phyloP scores from a whole-genome alignment of 345 rosid species.

The Eucalyptus regnans region DNA sequence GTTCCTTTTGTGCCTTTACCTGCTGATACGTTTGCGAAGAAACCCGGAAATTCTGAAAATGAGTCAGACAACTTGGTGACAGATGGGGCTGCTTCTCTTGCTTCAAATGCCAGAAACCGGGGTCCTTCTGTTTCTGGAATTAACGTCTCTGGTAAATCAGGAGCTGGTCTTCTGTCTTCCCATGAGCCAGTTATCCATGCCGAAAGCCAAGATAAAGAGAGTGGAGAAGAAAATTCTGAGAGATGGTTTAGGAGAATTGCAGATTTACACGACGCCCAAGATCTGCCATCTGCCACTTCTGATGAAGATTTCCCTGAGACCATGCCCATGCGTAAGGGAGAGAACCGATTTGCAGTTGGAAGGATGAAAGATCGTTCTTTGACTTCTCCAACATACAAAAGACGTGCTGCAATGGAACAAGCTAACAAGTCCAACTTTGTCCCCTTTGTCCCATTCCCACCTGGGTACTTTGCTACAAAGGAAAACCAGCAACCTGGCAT shows the following conservation, averaged over 20 bases:
- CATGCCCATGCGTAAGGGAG: conserved; percentile 81
- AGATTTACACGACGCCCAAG: conserved; percentile 45
- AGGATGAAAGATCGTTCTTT: conserved; percentile 71
- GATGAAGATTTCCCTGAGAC: conserved; percentile 55
- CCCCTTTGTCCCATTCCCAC: conserved; percentile 85
- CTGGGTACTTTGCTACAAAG: conserved; percentile 57
- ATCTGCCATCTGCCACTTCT: conserved; percentile 19
- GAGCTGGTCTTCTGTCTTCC: neutral
- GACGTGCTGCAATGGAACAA: conserved; percentile 39
- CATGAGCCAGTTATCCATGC: neutral
- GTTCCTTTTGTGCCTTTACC: conserved; percentile 81
- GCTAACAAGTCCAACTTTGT: conserved; percentile 42
- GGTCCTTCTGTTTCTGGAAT: neutral
- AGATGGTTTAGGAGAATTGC: conserved; percentile 66
- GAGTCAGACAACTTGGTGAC: conserved; percentile 11
- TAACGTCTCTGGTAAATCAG: neutral
- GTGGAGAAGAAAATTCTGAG: conserved; percentile 40
- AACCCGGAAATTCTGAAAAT: conserved; percentile 15
- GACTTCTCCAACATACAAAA: conserved; percentile 66
- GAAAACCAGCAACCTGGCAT: conserved; percentile 20
- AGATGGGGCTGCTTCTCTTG: neutral
- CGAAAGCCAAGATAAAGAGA: conserved; percentile 12
- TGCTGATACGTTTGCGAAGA: conserved; percentile 62
- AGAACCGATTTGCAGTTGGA: conserved; percentile 68
- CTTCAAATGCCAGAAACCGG: conserved; percentile 3